phyloP scores from a whole-genome alignment of 2,329 filamentous ascomycete species.

The Phialemoniopsis sp. region DNA sequence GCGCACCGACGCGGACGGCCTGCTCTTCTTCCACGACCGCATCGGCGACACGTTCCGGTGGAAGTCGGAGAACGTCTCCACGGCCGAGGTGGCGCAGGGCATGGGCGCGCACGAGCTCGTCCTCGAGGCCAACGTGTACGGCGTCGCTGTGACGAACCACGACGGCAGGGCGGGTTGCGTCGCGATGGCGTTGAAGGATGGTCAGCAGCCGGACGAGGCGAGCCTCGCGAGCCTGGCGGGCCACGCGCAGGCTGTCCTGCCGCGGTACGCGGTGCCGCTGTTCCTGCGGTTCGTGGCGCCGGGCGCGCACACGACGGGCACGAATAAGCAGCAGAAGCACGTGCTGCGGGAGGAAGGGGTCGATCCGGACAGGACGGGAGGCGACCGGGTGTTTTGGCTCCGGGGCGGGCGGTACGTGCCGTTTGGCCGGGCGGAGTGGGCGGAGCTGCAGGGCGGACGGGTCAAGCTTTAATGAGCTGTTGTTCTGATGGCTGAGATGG shows the following conservation, averaged over 20 bases:
- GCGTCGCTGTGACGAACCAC: slow-evolving; percentile 72
- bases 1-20: slow-evolving; percentile 62
- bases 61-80: slow-evolving; percentile 83
- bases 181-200: slow-evolving; percentile 36
- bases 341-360: slow-evolving; percentile 69
- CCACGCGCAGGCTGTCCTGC: slow-evolving; percentile 55
- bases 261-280: slow-evolving; percentile 71
- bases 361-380: slow-evolving; percentile 51
- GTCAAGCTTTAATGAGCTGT: slow-evolving; percentile 58
- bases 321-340: slow-evolving; percentile 86
- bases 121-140: slow-evolving; percentile 81
- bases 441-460: slow-evolving; percentile 57
- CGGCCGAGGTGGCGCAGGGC: slow-evolving; percentile 74
- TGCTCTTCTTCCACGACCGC: slow-evolving; percentile 76
- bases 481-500: neutral
- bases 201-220: slow-evolving; percentile 32
- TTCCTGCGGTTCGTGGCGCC: slow-evolving; percentile 67
- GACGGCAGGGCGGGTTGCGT: slow-evolving; percentile 81
- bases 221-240: slow-evolving; percentile 54
- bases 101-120: slow-evolving; percentile 64
- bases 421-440: slow-evolving; percentile 68
- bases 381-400: slow-evolving; percentile 60
- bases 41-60: slow-evolving; percentile 76
- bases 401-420: slow-evolving; percentile 60
- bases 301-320: slow-evolving; percentile 67